Evolutionary conservation across 805 yeast genomes (phyloP).

Genomic region (Ogataea allantospora): DNA sequence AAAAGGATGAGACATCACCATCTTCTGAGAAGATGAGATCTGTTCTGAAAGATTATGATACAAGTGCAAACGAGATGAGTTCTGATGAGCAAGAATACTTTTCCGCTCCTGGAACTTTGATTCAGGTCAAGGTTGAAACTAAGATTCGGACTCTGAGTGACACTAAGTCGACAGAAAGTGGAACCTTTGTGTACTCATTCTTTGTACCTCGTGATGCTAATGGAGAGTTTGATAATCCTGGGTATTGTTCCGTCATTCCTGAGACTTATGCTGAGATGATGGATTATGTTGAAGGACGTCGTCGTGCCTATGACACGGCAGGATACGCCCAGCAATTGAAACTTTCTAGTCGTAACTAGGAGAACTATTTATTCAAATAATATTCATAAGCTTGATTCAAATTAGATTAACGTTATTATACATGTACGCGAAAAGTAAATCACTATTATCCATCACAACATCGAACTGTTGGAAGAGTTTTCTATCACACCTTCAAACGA

Average conservation of each 20-base stretch:
- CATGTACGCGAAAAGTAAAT: conserved; percentile 9
- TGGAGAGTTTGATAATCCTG: conserved; percentile 44
- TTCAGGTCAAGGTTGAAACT: conserved; percentile 88
- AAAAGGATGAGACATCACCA: conserved; percentile 24
- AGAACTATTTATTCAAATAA: conserved; percentile 2
- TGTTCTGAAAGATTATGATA: conserved; percentile 46
- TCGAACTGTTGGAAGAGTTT: conserved; percentile 15
- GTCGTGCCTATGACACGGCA: conserved; percentile 85
- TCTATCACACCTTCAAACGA: conserved; percentile 26
- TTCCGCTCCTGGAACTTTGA: conserved; percentile 77
- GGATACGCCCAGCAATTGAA: conserved; percentile 52
- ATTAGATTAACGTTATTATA: not conserved
- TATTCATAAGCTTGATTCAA: conserved; percentile 1
- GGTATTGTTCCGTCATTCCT: conserved; percentile 78
- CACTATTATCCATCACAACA: conserved; percentile 11
- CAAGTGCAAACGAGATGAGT: conserved; percentile 55
- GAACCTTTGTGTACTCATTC: conserved; percentile 85
- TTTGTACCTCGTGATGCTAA: conserved; percentile 66
- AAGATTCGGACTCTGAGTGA: conserved; percentile 58
- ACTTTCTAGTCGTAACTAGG: conserved; percentile 16
- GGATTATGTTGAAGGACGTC: conserved; percentile 84
- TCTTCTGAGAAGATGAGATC: conserved; percentile 25
- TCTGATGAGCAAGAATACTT: conserved; percentile 56
- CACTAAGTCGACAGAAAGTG: conserved; percentile 65
- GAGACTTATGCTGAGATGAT: conserved; percentile 90